Evolutionary conservation across 1,139 yeast genomes (phyloP).

Genomic region (Taphrina deformans): DNA sequence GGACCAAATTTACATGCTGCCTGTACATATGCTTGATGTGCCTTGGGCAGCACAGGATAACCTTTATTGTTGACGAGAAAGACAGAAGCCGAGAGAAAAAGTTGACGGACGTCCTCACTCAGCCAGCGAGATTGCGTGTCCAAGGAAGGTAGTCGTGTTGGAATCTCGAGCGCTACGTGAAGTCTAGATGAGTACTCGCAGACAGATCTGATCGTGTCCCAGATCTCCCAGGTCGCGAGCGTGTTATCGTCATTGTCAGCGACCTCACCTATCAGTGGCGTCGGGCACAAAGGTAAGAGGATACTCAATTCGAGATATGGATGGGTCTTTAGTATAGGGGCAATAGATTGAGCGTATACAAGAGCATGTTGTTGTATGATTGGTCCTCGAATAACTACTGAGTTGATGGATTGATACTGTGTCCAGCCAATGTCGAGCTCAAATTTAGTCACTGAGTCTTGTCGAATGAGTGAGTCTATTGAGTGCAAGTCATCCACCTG

Average conservation of each 20-base stretch:
- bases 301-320: constrained; percentile 26
- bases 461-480: constrained; percentile 30
- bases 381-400: constrained; percentile 23
- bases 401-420: constrained; percentile 19
- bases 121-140: constrained; percentile 59
- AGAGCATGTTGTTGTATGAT: constrained; percentile 17
- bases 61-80: constrained; percentile 60
- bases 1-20: constrained; percentile 41
- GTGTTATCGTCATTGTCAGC: constrained; percentile 42
- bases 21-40: constrained; percentile 52
- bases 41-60: constrained; percentile 62
- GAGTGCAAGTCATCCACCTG: constrained; percentile 20
- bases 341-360: constrained; percentile 25
- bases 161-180: constrained; percentile 59
- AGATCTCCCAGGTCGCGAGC: constrained; percentile 69
- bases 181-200: constrained; percentile 56
- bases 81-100: constrained; percentile 55
- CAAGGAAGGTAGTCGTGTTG: constrained; percentile 53
- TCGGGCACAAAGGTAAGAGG: constrained; percentile 19
- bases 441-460: constrained; percentile 15
- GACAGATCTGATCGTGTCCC: constrained; percentile 61
- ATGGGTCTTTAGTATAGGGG: constrained; percentile 16
- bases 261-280: constrained; percentile 7
- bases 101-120: constrained; percentile 62
- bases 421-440: constrained; percentile 25